Conservation (phyloP, 2,329 filamentous ascomycete species). For the Colletotrichum gloeosporioides region DNA sequence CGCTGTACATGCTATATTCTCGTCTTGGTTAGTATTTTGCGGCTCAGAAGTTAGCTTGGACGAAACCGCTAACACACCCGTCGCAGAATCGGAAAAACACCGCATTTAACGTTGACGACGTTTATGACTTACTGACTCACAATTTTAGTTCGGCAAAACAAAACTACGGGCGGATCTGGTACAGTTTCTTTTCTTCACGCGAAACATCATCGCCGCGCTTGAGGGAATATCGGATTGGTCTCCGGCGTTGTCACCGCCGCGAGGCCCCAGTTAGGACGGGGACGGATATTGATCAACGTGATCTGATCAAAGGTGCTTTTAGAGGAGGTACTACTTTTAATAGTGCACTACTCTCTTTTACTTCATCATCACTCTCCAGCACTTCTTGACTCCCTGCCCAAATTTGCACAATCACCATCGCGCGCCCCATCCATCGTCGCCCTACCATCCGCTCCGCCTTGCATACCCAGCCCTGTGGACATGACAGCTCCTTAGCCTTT, state of each 20-base stretch:
- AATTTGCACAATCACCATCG: conserved; percentile 6
- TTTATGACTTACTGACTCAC: conserved; percentile 23
- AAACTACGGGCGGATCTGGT: conserved; percentile 20
- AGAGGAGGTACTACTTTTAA: conserved; percentile 24
- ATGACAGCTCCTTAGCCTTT: not conserved
- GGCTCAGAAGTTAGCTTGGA: not conserved
- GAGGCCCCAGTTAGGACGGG: conserved; percentile 12
- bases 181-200: conserved; percentile 20
- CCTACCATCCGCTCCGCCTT: not conserved
- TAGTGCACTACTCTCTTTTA: conserved; percentile 24
- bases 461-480: conserved; percentile 13
- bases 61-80: conserved; percentile 31
- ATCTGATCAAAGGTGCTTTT: conserved; percentile 21
- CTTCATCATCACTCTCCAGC: conserved; percentile 18
- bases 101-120: conserved; percentile 38
- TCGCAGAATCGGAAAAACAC: conserved; percentile 51
- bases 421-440: conserved; percentile 8
- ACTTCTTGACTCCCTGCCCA: conserved; percentile 19
- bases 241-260: conserved; percentile 1
- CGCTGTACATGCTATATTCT: conserved; percentile 98
- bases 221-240: conserved; percentile 13
- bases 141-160: conserved; percentile 23
- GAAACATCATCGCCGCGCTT: conserved; percentile 16
- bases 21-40: conserved; percentile 76
- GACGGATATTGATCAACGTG: conserved; percentile 13